phyloP scores from a whole-genome alignment of 2,329 filamentous ascomycete species.

The Ambrosiella beaveri region DNA sequence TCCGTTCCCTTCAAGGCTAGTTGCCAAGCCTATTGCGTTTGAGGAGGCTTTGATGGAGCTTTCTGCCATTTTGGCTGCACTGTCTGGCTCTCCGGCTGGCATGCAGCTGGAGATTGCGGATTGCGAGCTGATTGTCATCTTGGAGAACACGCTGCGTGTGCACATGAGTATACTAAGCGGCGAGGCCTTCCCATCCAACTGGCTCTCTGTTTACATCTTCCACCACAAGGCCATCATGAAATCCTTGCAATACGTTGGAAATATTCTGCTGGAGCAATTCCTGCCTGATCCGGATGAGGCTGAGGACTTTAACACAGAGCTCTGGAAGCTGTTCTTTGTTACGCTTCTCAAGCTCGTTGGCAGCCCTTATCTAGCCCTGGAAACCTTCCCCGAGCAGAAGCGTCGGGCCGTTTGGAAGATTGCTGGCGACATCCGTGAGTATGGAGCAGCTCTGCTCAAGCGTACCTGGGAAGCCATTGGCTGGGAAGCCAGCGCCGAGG shows the following conservation, averaged over 20 bases:
- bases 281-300: slow-evolving; percentile 81
- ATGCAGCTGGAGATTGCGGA: slow-evolving; percentile 61
- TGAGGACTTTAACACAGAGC: slow-evolving; percentile 76
- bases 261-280: slow-evolving; percentile 65
- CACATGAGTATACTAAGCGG: slow-evolving; percentile 79
- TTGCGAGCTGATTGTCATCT: slow-evolving; percentile 54
- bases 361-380: slow-evolving; percentile 73
- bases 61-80: slow-evolving; percentile 67
- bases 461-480: slow-evolving; percentile 89
- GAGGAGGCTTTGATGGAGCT: slow-evolving; percentile 83
- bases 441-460: slow-evolving; percentile 70
- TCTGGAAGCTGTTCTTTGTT: slow-evolving; percentile 89
- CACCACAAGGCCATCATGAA: slow-evolving; percentile 82
- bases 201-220: slow-evolving; percentile 87
- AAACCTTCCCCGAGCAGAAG: slow-evolving; percentile 96
- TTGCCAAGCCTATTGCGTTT: slow-evolving; percentile 44
- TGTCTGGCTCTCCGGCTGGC: slow-evolving; percentile 51
- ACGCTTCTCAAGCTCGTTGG: slow-evolving; percentile 78
- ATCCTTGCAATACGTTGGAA: slow-evolving; percentile 64
- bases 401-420: slow-evolving; percentile 96
- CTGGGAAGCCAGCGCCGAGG: slow-evolving; percentile 77
- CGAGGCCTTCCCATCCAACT: slow-evolving; percentile 73
- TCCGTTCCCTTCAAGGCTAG: slow-evolving; percentile 63
- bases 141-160: slow-evolving; percentile 66
- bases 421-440: slow-evolving; percentile 83